Base-by-base conservation (phyloP, 2,329 filamentous ascomycete species). In the Aspergillus calidoustus region DNA sequence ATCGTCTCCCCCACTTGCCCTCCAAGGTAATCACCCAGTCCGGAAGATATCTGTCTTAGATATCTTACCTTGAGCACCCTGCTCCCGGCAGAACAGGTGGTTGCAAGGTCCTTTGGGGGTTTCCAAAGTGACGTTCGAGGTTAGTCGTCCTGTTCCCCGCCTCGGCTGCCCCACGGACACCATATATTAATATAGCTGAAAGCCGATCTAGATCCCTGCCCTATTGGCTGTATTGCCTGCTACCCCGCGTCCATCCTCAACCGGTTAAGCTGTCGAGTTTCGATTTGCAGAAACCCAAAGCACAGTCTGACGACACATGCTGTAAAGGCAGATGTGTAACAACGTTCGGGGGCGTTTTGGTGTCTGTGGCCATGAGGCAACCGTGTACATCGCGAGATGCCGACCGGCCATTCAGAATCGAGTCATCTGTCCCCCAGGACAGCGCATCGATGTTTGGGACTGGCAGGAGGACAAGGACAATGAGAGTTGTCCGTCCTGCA, bases 381-480 rank as follows among this genome's bases (percentile, higher is more conserved):
- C 59, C 3, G 65, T 67, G 25, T 67, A 67, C 49, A 65, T 67
- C 57, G 65, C 65, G 9, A 54, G 63, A 52, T 67, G 65, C 55
- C 53, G 49, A 6, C 56, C 61, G 9, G 65, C 65, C 30, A 63
- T 65, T 19, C 61, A 62, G 30, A 67, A 64, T 43, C 46, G 54
- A 41, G 57, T 62, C 48, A 60, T 59, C 49, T 67, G 65, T 55
- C 65, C 63, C 17, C 65, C 65, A 19, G 22, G 56, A 53, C 65
- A 64, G 48, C 65, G 63, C 34, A 43, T 62, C 23, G 63, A 67
- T n/a, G 65, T 66, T 28, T 65, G 64, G 60, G 64, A 66, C 57
- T 67, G 65, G 64, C 64, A 66, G 50, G 65, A 67, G 44, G 64
- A 68, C 49, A 64, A 62, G 4, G 62, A 64, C 31, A 61, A 66